Base-by-base conservation (phyloP, 768 basidiomycete genomes). In the Suillus sp. region DNA sequence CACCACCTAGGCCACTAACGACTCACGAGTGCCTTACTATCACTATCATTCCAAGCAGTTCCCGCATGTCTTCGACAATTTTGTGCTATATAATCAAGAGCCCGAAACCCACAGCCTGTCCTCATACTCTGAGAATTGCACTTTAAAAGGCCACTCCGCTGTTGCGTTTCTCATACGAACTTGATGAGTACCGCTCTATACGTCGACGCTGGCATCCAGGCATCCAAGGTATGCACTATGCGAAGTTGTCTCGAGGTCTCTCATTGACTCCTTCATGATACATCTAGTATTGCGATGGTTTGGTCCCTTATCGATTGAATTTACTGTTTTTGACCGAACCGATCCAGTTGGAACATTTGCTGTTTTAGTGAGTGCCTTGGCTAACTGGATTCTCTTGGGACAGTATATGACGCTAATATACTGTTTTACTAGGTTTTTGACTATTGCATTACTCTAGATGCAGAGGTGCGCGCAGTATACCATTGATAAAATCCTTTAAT, bases 371-470 rank as follows among this genome's bases (percentile, higher is more conserved):
- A 47, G 45, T 47, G 11, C 22, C 11, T 22, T 22, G 43, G 9
- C 9, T 9, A 11, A 47, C 30, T 30, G 30, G 30, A 30, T 30
- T 30, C 30, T 13, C 13, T 38, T 11, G 37, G 37, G 13, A 8
- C 34, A 38, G 38, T 13, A 27, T 16, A 25, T 48, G 1, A 27
- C 13, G 47, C 25, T 27, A 48, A 27, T 27, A 22, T 13, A 47
- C 45, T 13, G 22, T 4, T 30, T 27, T 5, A 5, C 38, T 16
- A 47, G 71, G 38, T 42, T 35, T 68, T 58, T 8, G 71, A 74
- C 38, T 72, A 74, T 35, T 70, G 64, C 40, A 58, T 72, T 18
- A 72, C 71, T 4, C 68, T 72, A 40, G 37, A 62, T n/a, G 47
- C 60, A 16, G 72, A 72, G 66, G 71, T 74, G 27, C 14, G 32